Conservation (phyloP, 371 early-diverging fungal species). For the Lichtheimia hyalospora region DNA sequence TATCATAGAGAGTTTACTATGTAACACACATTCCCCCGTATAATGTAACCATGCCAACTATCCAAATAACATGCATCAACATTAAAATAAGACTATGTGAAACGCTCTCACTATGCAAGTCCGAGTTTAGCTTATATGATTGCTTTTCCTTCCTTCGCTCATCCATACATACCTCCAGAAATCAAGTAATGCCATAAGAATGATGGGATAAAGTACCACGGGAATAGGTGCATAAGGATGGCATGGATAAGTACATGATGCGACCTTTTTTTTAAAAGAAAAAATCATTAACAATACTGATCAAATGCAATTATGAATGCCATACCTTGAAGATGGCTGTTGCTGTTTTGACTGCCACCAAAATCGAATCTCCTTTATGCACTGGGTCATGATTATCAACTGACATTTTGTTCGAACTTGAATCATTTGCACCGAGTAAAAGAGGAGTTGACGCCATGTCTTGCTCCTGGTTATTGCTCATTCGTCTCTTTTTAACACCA, state of each 20-base stretch:
- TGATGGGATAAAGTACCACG: slow-evolving; percentile 31
- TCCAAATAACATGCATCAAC: slow-evolving; percentile 21
- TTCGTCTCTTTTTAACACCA: neutral
- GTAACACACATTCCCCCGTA: slow-evolving; percentile 18
- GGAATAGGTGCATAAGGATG: slow-evolving; percentile 40
- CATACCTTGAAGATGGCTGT: slow-evolving; percentile 35
- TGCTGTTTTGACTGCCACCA: slow-evolving; percentile 19
- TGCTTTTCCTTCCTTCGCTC: neutral
- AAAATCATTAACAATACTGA: neutral
- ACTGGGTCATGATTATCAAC: no score
- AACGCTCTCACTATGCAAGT: slow-evolving; percentile 12
- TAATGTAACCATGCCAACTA: slow-evolving; percentile 15
- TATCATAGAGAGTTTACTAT: neutral
- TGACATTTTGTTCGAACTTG: neutral
- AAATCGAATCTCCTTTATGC: neutral
- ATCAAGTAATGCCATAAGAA: slow-evolving; percentile 40
- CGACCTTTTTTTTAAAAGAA: slow-evolving; percentile 27
- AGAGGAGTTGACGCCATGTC: neutral
- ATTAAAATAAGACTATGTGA: slow-evolving; percentile 21
- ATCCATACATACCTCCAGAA: slow-evolving; percentile 35
- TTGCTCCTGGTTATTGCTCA: neutral
- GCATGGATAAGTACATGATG: slow-evolving; percentile 43
- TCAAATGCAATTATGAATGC: neutral
- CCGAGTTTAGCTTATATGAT: neutral
- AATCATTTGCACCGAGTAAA: neutral